phyloP scores from a whole-genome alignment of 2,329 filamentous ascomycete species.

The Paecilomyces variotii region DNA sequence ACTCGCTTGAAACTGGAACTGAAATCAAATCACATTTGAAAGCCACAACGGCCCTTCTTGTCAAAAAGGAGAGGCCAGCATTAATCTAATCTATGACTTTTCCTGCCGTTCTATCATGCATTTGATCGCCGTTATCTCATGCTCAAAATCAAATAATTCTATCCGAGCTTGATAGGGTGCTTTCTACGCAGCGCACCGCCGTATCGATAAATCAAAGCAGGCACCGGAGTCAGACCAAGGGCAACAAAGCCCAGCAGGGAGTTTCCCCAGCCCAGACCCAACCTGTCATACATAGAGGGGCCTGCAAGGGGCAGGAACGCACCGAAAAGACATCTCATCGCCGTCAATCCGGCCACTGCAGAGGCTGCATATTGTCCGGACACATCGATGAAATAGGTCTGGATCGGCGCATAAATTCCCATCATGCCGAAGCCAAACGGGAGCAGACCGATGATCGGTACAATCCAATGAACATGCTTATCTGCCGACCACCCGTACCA shows the following conservation, averaged over 20 bases:
- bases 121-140: no score
- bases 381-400: conserved; percentile 42
- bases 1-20: no score
- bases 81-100: no score
- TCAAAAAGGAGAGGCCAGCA: no score
- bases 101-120: no score
- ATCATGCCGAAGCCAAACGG: conserved; percentile 26
- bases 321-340: conserved; percentile 42
- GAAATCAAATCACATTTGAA: no score
- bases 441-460: conserved; percentile 15
- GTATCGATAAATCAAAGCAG: no score
- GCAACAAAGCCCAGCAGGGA: conserved; percentile 45
- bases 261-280: conserved; percentile 44
- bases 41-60: no score
- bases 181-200: no score
- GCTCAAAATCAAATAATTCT: no score
- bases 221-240: no score
- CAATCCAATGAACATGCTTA: conserved; percentile 15
- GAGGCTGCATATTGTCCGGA: conserved; percentile 40
- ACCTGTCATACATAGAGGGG: conserved; percentile 35
- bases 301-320: conserved; percentile 48
- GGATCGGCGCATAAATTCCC: conserved; percentile 39
- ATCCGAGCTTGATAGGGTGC: no score
- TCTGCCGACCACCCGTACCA: conserved; percentile 20
- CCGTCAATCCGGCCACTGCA: conserved; percentile 38